Base-by-base conservation (phyloP, 2,329 filamentous ascomycete species). In the Beauveria australis region DNA sequence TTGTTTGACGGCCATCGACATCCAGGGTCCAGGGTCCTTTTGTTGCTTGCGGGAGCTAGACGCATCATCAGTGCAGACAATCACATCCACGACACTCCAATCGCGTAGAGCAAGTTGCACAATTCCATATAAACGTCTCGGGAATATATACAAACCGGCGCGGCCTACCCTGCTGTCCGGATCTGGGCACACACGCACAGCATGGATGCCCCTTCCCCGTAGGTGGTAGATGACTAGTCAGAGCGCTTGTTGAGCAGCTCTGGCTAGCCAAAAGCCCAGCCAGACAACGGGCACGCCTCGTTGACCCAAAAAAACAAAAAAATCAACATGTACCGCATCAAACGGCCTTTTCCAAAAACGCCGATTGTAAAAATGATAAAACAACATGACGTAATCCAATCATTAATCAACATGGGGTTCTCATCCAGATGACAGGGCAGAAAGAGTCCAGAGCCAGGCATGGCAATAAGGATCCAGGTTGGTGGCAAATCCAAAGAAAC, bases 121-220 rank as follows among this genome's bases (percentile, higher is more conserved):
- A 65, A 66, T 70, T 76, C 75, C 69, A 72, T 74, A 71, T 72
- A 74, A 64, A 67, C 67, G 71, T 72, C 70, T 74, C 74, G 74
- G 72, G 72, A 73, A 74, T 79, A 81, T 79, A 77, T 80, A 81
- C 78, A 81, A 75, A 76, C 75, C 75, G 72, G 71, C 71, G 72
- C 69, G 67, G 76, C 79, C 80, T 74, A 81, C 79, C 79, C 78
- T 75, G 78, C 78, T 81, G 78, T 79, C 79, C 77, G 71, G 77
- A 76, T 71, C 68, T 24, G 56, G 47, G 26, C 40, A 18, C 33
- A 24, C n/a, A 43, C 33, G 48, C 47, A 53, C 7, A 53, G 53
- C 10, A 58, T 40, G 12, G 10, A 51, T 51, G 24, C 44, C 12
- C 33, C 9, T 30, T 40, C 9, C 16, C 33, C 22, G 30, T 8